Evolutionary conservation across 1,139 yeast species (phyloP), one percentile per base, ranked within the genome.

Genomic region (Citeromyces siamensis): DNA sequence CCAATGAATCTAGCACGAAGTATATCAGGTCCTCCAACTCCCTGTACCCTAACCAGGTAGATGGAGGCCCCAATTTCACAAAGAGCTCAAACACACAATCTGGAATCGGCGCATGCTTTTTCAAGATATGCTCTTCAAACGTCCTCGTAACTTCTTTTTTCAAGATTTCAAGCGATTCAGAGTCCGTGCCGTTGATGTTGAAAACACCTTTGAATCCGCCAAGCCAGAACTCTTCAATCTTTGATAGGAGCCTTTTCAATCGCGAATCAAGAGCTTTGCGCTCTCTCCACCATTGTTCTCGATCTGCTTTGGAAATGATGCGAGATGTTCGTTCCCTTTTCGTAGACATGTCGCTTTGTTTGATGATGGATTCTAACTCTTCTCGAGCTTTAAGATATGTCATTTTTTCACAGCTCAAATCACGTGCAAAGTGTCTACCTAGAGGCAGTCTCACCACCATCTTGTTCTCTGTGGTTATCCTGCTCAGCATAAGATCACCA

Each of bases 171-270:
- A n/a, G n/a, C n/a, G n/a, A n/a, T n/a, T n/a, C n/a, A n/a, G n/a
- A n/a, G n/a, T n/a, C n/a, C 3, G 5, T 19, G 9, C 13, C 18
- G 6, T 32, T 12, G 5, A 19, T 58, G 27, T 60, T 56, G 48
- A 84, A 79, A 2, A 83, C 49, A 0, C 88, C 78, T 33, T 59
- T 59, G 44, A 85, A 81, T 0, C 94, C 94, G n/a, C 94, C 88
- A 34, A 88, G 55, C 94, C 95, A 85, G 40, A 62, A 60, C 20
- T 58, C 53, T 43, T 85, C 90, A 12, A 84, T 69, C 31, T 62
- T 63, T 2, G 56, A 53, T n/a, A 88, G 53, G n/a, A 86, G 52
- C 4, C 55, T 58, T 37, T 67, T 58, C 40, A 88, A 51, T 37
- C 67, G 57, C 17, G 61, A 56, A 52, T 88, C 95, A 18, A 86